Percentiles rank a stretch among this genome's conserved stretches.
Conservation (phyloP, 345 rosid genomes). For the Ceriops decandra region DNA sequence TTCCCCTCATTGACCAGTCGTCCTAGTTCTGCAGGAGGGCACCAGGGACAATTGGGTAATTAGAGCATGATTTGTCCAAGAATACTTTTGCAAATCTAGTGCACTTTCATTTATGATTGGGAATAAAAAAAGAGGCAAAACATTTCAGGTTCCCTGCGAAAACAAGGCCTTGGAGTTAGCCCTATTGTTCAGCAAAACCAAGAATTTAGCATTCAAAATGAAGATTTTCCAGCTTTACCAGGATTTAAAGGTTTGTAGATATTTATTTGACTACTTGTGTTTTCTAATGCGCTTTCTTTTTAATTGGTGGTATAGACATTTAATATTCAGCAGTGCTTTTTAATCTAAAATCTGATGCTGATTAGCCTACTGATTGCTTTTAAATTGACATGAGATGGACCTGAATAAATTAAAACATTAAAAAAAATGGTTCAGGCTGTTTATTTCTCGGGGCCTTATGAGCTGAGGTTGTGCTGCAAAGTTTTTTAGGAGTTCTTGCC, state of each 20-base stretch:
- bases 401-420: neutral
- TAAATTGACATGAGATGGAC: no score
- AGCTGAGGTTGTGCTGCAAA: no score
- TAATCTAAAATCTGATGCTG: no score
- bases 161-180: slow-evolving; percentile 78
- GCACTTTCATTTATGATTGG: slow-evolving; percentile 3
- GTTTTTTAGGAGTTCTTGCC: no score
- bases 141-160: slow-evolving; percentile 74
- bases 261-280: slow-evolving; percentile 1
- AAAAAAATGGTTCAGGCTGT: neutral
- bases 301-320: neutral
- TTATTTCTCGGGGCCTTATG: no score
- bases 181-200: slow-evolving; percentile 95
- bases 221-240: slow-evolving; percentile 98
- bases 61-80: neutral
- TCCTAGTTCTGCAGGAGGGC: slow-evolving; percentile 94
- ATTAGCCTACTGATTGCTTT: no score
- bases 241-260: slow-evolving; percentile 84
- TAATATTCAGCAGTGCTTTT: neutral
- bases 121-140: slow-evolving; percentile 12
- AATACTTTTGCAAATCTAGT: slow-evolving; percentile 7
- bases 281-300: neutral
- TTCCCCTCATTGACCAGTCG: slow-evolving; percentile 92
- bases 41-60: slow-evolving; percentile 95
- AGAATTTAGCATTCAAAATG: slow-evolving; percentile 99